phyloP scores from a whole-genome alignment of 257 asterid genomes.

The Solanum corneliomulleri region DNA sequence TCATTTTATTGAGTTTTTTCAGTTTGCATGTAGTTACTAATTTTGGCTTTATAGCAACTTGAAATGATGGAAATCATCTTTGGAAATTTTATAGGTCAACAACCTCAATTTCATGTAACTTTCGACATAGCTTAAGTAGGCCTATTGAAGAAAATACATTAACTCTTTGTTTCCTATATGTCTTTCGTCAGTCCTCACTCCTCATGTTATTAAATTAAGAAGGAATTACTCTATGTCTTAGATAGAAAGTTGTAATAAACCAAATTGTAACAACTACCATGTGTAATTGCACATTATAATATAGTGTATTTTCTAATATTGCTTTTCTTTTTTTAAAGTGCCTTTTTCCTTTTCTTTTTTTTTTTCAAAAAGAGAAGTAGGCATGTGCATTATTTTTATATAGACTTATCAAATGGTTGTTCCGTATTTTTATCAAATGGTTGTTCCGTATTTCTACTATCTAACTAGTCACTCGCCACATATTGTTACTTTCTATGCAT shows the following conservation, averaged over 20 bases:
- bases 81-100: not conserved
- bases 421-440: not conserved
- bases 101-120: not conserved
- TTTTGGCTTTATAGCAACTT: not conserved
- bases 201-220: not conserved
- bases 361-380: not conserved
- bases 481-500: too few relatives aligned
- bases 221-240: not conserved
- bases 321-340: not conserved
- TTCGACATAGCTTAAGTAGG: not conserved
- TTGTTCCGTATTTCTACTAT: not conserved
- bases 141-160: not conserved
- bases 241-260: not conserved
- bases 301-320: not conserved
- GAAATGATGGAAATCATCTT: not conserved
- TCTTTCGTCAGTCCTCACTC: not conserved
- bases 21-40: not conserved
- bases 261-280: not conserved
- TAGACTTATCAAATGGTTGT: not conserved
- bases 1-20: not conserved
- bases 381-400: not conserved
- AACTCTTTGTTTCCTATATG: not conserved
- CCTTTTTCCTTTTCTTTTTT: not conserved
- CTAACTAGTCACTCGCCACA: too few relatives aligned
- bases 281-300: not conserved